Evolutionary conservation across 2,329 filamentous ascomycete species (phyloP).

Genomic region (Emmonsiellopsis sp.): DNA sequence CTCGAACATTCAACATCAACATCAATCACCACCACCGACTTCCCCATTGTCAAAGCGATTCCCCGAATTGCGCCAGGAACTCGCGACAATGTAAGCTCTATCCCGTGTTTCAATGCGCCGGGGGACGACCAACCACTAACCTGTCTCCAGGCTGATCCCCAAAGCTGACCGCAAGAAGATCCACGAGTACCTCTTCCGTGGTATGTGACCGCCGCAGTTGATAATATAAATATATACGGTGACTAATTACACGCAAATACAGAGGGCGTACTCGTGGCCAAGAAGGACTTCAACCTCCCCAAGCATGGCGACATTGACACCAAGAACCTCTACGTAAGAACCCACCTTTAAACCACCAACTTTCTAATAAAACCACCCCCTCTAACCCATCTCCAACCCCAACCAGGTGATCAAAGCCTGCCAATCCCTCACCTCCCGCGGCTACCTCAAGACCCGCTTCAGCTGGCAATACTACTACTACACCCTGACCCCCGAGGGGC

Average conservation of each 20-base stretch:
- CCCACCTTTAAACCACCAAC: not conserved
- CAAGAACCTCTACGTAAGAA: conserved; percentile 85
- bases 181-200: conserved; percentile 99
- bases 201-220: conserved; percentile 38
- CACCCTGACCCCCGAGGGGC: conserved; percentile 97
- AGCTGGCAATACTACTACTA: conserved; percentile 99
- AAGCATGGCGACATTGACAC: conserved; percentile 98
- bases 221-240: not conserved
- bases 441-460: conserved; percentile 99
- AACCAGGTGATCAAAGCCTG: conserved; percentile 82
- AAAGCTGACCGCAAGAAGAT: conserved; percentile 99
- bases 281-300: conserved; percentile 98
- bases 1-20: too few relatives aligned
- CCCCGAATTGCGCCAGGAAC: conserved; percentile 45
- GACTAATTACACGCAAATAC: conserved; percentile 14
- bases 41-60: conserved; percentile 43
- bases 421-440: conserved; percentile 96
- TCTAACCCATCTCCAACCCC: conserved; percentile 7
- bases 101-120: not conserved
- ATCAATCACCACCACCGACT: conserved; percentile 29
- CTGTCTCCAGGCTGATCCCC: conserved; percentile 74
- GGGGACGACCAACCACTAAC: conserved; percentile 8
- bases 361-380: not conserved
- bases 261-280: conserved; percentile 84
- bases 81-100: conserved; percentile 42